Percentiles rank a stretch among this genome's conserved stretches.
Evolutionary conservation across 768 basidiomycete species (phyloP).

Genomic region (Kondoa subrosea): DNA sequence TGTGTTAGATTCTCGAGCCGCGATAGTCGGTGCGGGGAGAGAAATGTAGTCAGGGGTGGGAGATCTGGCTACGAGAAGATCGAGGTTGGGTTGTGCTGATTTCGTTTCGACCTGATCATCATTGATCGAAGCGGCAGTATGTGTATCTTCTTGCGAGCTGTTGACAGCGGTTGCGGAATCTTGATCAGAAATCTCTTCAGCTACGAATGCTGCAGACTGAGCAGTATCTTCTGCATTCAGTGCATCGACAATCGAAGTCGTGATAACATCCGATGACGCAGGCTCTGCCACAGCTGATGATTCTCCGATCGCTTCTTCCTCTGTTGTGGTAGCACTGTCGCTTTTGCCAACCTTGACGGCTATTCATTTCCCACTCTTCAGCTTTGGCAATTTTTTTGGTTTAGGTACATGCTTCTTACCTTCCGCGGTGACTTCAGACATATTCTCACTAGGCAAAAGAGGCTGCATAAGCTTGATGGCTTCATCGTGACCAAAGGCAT

Average conservation of each 20-base stretch:
- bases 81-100: too few species aligned
- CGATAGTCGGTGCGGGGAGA: background rate
- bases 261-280: too few species aligned
- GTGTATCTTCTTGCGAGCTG: too few species aligned
- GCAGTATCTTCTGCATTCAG: too few species aligned
- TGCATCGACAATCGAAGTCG: too few species aligned
- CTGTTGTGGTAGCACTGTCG: background rate
- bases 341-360: slow-evolving; percentile 27
- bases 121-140: too few species aligned
- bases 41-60: background rate
- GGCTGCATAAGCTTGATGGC: background rate
- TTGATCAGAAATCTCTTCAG: too few species aligned
- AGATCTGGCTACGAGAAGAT: background rate
- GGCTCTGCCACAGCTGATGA: background rate
- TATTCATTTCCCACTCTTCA: background rate
- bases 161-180: too few species aligned
- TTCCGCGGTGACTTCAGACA: background rate
- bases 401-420: background rate
- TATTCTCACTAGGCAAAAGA: background rate
- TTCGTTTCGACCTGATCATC: too few species aligned
- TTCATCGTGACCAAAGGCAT: background rate
- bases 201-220: too few species aligned
- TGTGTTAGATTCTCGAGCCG: background rate
- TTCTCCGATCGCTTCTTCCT: background rate
- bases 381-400: background rate